Conservation (phyloP, 768 basidiomycete genomes). For the Podaxis sp. region DNA sequence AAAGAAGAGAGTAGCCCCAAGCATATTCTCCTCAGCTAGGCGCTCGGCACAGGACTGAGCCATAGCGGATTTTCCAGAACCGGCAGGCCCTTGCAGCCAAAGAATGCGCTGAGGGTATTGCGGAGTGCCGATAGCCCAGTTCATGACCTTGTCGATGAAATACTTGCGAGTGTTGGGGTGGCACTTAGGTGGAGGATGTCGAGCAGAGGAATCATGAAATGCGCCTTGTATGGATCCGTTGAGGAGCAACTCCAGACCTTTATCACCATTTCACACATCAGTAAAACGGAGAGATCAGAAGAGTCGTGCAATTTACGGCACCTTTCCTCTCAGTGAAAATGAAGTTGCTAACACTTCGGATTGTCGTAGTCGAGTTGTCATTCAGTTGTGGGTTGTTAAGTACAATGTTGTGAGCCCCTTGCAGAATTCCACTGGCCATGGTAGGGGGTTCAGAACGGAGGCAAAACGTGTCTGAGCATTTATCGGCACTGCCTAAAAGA, state of each 20-base stretch:
- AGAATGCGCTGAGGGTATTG: not conserved
- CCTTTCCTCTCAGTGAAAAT: no score
- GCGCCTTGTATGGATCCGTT: not conserved
- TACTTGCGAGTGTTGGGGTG: not conserved
- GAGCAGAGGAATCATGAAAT: not conserved
- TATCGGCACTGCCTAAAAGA: no score
- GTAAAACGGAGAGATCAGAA: no score
- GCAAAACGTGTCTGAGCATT: no score
- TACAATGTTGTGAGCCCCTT: no score
- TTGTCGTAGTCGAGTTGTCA: no score
- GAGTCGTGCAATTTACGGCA: no score
- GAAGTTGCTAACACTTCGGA: no score
- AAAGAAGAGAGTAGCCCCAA: slow-evolving; percentile 5
- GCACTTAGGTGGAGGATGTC: not conserved
- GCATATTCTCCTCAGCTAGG: not conserved
- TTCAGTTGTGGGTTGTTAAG: no score
- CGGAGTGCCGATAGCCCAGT: not conserved
- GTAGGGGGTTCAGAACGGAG: no score
- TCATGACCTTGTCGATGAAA: not conserved
- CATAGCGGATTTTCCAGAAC: not conserved
- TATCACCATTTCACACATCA: no score
- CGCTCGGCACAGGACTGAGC: not conserved
- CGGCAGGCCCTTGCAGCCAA: slow-evolving; percentile 3
- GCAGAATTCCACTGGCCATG: no score
- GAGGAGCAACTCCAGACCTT: not conserved